These are phyloP conservation scores for Pseudogymnoascus sp. DNA, from an alignment of 2,329 filamentous ascomycete genomes.

Conservation along the genomic window DNA sequence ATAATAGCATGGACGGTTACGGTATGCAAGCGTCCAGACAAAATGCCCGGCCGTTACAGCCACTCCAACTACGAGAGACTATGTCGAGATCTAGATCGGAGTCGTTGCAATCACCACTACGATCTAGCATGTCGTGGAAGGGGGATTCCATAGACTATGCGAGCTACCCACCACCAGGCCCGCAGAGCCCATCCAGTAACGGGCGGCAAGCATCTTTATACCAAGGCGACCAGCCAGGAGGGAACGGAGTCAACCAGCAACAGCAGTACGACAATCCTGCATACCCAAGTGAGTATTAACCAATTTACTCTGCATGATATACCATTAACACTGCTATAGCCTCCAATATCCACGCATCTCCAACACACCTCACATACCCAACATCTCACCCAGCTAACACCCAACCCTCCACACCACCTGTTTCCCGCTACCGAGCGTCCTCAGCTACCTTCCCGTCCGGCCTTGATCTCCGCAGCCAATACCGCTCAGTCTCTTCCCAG, in stretches of 20 bases:
- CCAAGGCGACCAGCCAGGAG: conserved; percentile 41
- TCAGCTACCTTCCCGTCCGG: conserved; percentile 41
- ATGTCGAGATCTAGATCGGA: conserved; percentile 51
- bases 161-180: conserved; percentile 39
- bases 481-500: conserved; percentile 31
- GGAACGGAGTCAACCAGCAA: conserved; percentile 35
- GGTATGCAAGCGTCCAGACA: conserved; percentile 41
- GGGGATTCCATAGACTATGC: conserved; percentile 51
- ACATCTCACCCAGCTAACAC: conserved; percentile 33
- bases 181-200: conserved; percentile 40
- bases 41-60: conserved; percentile 46
- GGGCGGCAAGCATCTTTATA: conserved; percentile 45
- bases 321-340: conserved; percentile 29
- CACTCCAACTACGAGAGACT: conserved; percentile 51
- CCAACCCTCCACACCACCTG: conserved; percentile 35
- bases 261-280: conserved; percentile 43
- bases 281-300: conserved; percentile 42
- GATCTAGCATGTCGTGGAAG: conserved; percentile 58
- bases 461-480: conserved; percentile 41
- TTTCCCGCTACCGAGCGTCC: conserved; percentile 43
- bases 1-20: conserved; percentile 40
- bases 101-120: conserved; percentile 50
- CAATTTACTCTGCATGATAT: conserved; percentile 13
- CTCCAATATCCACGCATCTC: conserved; percentile 39
- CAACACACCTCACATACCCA: conserved; percentile 44